phyloP scores from a whole-genome alignment of 2,329 filamentous ascomycete genomes.

The Penicillium frequentans region DNA sequence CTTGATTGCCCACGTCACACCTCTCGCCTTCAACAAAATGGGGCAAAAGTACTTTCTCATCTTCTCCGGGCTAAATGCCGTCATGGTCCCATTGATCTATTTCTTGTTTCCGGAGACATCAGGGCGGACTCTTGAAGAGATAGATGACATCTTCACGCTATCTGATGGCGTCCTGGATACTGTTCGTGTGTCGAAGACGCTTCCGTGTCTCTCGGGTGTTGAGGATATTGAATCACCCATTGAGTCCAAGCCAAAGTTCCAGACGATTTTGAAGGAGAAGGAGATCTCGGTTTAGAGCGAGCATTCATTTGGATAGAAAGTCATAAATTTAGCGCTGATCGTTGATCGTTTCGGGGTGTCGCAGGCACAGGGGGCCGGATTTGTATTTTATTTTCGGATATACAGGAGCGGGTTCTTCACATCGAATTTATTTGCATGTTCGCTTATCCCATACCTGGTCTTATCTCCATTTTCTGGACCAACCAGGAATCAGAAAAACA shows the following conservation, averaged over 20 bases:
- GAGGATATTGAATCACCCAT: neutral
- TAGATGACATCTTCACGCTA: conserved; percentile 21
- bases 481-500: too few species aligned
- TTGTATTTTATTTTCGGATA: neutral
- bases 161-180: conserved; percentile 11
- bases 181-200: conserved; percentile 12
- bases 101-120: conserved; percentile 24
- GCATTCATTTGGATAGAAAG: too few species aligned
- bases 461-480: too few species aligned
- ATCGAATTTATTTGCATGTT: neutral
- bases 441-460: too few species aligned
- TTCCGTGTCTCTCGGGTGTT: neutral
- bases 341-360: neutral
- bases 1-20: conserved; percentile 21
- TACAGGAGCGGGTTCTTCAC: neutral
- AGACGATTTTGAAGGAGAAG: neutral
- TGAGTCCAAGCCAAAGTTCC: neutral
- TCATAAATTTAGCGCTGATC: neutral
- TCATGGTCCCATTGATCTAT: conserved; percentile 18
- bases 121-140: conserved; percentile 23
- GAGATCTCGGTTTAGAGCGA: neutral
- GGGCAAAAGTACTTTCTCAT: conserved; percentile 22
- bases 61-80: conserved; percentile 18
- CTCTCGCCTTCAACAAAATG: conserved; percentile 21
- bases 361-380: neutral